phyloP scores from a whole-genome alignment of 768 basidiomycete species.

The Strobilomyces confusus region DNA sequence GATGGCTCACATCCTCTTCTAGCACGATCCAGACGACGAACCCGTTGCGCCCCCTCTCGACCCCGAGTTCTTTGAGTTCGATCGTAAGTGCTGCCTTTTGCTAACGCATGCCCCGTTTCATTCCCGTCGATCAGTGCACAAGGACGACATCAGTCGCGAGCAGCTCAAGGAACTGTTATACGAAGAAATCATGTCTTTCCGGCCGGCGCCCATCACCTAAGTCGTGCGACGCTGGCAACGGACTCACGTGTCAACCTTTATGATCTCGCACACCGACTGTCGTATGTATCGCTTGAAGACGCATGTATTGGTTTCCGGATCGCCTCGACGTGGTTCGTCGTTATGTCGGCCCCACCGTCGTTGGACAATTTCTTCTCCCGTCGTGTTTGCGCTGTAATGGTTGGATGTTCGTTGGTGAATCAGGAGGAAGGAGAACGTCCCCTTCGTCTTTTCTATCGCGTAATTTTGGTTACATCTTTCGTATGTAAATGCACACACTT shows the following conservation, averaged over 20 bases:
- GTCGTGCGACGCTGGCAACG: neutral
- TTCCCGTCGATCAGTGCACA: constrained; percentile 59
- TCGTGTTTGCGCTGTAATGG: no score
- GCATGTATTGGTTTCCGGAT: constrained; percentile 1
- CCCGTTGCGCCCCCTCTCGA: constrained; percentile 94
- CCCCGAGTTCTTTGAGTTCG: constrained; percentile 96
- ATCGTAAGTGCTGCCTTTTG: constrained; percentile 50
- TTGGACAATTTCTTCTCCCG: neutral
- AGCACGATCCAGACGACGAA: constrained; percentile 97
- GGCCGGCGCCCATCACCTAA: constrained; percentile 53
- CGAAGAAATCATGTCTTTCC: constrained; percentile 92
- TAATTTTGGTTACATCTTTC: no score
- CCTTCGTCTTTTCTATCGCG: no score
- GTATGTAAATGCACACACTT: no score
- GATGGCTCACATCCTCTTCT: constrained; percentile 8
- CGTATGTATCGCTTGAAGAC: constrained; percentile 6
- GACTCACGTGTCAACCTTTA: neutral
- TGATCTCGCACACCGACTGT: neutral
- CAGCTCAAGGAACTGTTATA: constrained; percentile 93
- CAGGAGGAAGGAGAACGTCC: no score
- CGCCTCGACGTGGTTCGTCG: neutral
- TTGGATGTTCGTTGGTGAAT: no score
- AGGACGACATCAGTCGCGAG: constrained; percentile 93
- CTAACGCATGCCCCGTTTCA: neutral
- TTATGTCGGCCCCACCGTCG: neutral